Evolutionary conservation across 768 basidiomycete genomes (phyloP).

Genomic region (Gautieria morchelliformis): DNA sequence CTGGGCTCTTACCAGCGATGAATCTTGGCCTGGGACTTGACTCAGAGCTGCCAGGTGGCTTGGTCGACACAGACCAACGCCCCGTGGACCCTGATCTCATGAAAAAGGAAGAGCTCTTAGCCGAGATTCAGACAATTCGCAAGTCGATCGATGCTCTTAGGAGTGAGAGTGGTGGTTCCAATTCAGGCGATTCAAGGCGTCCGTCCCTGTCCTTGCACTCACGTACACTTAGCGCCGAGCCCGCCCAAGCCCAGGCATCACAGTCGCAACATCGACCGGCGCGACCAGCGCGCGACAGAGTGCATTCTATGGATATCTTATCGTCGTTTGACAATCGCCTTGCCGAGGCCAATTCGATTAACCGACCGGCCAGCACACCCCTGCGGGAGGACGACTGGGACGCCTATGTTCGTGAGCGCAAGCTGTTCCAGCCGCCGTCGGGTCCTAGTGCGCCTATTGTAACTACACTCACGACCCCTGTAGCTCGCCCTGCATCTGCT

Average conservation of each 20-base stretch:
- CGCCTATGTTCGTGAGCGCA: constrained; percentile 74
- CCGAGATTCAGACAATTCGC: constrained; percentile 73
- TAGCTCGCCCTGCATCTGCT: constrained; percentile 17
- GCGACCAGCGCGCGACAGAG: constrained; percentile 59
- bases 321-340: constrained; percentile 35
- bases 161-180: constrained; percentile 25
- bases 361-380: constrained; percentile 66
- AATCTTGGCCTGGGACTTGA: constrained; percentile 71
- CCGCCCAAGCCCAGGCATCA: constrained; percentile 41
- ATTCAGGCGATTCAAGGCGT: constrained; percentile 29
- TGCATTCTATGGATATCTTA: constrained; percentile 62
- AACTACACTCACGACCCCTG: constrained; percentile 37
- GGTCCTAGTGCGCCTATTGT: constrained; percentile 73
- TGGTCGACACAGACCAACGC: constrained; percentile 42
- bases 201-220: constrained; percentile 48
- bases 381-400: constrained; percentile 79
- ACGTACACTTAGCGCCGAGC: constrained; percentile 60
- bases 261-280: constrained; percentile 57
- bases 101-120: constrained; percentile 60
- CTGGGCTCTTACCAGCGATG: constrained; percentile 54
- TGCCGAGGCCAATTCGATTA: constrained; percentile 42
- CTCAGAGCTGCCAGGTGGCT: constrained; percentile 62
- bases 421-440: constrained; percentile 73
- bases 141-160: constrained; percentile 69
- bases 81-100: constrained; percentile 37